Percentiles rank a stretch among this genome's conserved stretches.
Evolutionary conservation across 2,329 filamentous ascomycete species (phyloP).

Genomic region (Penicillium sp.): DNA sequence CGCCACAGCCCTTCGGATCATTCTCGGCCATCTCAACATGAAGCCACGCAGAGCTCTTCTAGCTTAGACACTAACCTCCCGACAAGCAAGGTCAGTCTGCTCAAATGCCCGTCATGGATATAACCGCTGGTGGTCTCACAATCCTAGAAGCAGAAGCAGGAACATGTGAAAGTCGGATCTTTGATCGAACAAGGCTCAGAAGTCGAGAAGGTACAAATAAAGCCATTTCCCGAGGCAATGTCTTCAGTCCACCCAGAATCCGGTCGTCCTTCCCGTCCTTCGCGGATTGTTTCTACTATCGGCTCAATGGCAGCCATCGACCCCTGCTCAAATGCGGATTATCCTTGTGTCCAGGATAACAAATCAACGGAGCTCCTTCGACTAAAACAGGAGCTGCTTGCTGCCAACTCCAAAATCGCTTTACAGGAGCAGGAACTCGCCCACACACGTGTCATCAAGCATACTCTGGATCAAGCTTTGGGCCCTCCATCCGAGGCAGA

Average conservation of each 20-base stretch:
- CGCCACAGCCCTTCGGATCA: slow-evolving; percentile 29
- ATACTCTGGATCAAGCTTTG: slow-evolving; percentile 57
- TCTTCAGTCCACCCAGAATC: slow-evolving; percentile 15
- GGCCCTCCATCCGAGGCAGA: slow-evolving; percentile 52
- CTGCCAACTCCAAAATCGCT: slow-evolving; percentile 55
- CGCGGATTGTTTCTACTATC: slow-evolving; percentile 16
- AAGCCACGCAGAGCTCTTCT: slow-evolving; percentile 27
- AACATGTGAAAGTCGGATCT: slow-evolving; percentile 31
- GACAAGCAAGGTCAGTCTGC: slow-evolving; percentile 38
- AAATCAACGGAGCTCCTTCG: slow-evolving; percentile 51
- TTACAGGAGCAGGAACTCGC: slow-evolving; percentile 59
- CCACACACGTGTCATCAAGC: slow-evolving; percentile 56
- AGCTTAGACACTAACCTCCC: slow-evolving; percentile 23
- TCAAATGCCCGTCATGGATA: neutral
- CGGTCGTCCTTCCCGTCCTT: slow-evolving; percentile 19
- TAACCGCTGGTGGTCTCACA: slow-evolving; percentile 29
- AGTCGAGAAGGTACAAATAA: slow-evolving; percentile 60
- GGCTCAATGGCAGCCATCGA: slow-evolving; percentile 2
- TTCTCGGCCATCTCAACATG: slow-evolving; percentile 34
- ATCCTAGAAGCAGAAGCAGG: slow-evolving; percentile 47
- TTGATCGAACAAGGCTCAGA: slow-evolving; percentile 33
- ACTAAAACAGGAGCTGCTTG: slow-evolving; percentile 55
- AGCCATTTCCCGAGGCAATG: slow-evolving; percentile 35
- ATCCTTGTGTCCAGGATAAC: slow-evolving; percentile 18
- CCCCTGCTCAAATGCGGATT: slow-evolving; percentile 6